Conservation (phyloP, 2,329 filamentous ascomycete species). For the Venturia oleaginea region DNA sequence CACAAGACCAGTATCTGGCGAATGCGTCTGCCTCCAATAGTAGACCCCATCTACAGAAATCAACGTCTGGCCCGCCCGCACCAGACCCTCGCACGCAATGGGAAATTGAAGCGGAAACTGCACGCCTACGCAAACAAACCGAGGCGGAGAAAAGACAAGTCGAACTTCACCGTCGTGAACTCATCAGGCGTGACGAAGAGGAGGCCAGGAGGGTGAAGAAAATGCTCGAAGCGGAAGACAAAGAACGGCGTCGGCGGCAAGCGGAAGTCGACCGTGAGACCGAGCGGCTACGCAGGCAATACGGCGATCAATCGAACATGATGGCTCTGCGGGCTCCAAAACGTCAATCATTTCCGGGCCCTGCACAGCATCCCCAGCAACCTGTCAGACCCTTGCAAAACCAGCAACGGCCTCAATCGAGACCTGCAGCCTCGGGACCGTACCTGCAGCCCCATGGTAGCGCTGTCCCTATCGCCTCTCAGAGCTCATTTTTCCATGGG, state of each 20-base stretch:
- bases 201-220: constrained; percentile 51
- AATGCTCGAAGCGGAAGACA: constrained; percentile 59
- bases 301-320: constrained; percentile 48
- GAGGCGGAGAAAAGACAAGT: constrained; percentile 35
- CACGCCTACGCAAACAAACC: constrained; percentile 35
- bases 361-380: constrained; percentile 3
- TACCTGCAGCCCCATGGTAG: constrained; percentile 24
- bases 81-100: constrained; percentile 44
- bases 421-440: constrained; percentile 14
- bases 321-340: constrained; percentile 7
- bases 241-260: constrained; percentile 44
- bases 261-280: constrained; percentile 63
- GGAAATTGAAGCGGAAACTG: constrained; percentile 43
- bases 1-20: neutral
- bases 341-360: constrained; percentile 3
- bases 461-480: constrained; percentile 5
- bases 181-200: constrained; percentile 48
- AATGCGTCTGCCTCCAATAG: constrained; percentile 23
- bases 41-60: constrained; percentile 20
- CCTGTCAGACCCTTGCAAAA: constrained; percentile 6
- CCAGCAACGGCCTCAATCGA: constrained; percentile 5
- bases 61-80: constrained; percentile 25
- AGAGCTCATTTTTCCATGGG: constrained; percentile 11
- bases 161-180: constrained; percentile 48
- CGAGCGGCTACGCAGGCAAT: constrained; percentile 58